These are phyloP conservation scores for Evansstolkia leycettana DNA, from an alignment of 495 filamentous ascomycete species.

Conservation along the genomic window DNA sequence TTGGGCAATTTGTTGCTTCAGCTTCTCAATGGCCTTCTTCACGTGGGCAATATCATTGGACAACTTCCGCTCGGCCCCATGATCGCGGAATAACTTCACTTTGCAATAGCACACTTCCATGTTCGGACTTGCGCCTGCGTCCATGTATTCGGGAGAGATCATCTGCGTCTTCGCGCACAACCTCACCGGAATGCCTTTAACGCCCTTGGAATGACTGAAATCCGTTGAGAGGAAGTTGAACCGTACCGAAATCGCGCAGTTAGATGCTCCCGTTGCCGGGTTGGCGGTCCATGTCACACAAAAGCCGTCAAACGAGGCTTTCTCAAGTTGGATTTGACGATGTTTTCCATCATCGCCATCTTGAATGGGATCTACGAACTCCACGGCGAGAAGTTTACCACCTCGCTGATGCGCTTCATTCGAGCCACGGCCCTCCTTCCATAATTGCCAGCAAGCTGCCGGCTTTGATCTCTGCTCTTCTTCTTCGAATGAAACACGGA, in stretches of 20 bases:
- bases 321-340: slow-evolving; percentile 68
- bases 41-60: slow-evolving; percentile 89
- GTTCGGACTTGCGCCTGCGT: slow-evolving; percentile 25
- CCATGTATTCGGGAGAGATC: slow-evolving; percentile 30
- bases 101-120: slow-evolving; percentile 85
- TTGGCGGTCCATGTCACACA: slow-evolving; percentile 76
- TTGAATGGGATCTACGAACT: slow-evolving; percentile 74
- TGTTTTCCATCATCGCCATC: slow-evolving; percentile 56
- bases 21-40: slow-evolving; percentile 87
- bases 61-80: slow-evolving; percentile 89
- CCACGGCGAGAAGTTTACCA: slow-evolving; percentile 80
- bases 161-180: slow-evolving; percentile 82
- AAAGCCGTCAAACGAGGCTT: slow-evolving; percentile 82
- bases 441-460: slow-evolving; percentile 80
- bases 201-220: slow-evolving; percentile 95
- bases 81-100: slow-evolving; percentile 93
- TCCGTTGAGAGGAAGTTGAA: slow-evolving; percentile 98
- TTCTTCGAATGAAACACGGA: slow-evolving; percentile 91
- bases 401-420: slow-evolving; percentile 83
- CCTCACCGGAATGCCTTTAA: slow-evolving; percentile 89
- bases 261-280: slow-evolving; percentile 40
- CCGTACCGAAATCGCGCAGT: slow-evolving; percentile 75
- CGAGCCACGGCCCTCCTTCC: slow-evolving; percentile 86
- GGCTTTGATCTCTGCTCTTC: slow-evolving; percentile 77
- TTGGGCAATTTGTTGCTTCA: slow-evolving; percentile 82